phyloP scores from a whole-genome alignment of 768 basidiomycete genomes.

The Boletus reticuloceps region DNA sequence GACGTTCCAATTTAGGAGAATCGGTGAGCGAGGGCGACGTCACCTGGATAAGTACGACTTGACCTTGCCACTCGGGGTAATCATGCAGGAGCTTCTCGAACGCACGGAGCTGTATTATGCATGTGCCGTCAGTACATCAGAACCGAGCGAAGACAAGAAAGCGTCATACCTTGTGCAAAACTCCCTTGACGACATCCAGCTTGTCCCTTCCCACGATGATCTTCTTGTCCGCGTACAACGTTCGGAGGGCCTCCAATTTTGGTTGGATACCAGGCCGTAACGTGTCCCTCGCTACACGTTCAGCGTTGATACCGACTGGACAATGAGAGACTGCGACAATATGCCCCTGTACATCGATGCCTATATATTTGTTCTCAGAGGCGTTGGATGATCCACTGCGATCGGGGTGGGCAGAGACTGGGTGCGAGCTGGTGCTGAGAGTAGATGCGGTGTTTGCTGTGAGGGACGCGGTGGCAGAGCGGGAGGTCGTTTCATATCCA shows the following conservation, averaged over 20 bases:
- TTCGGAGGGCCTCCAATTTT: conserved; percentile 81
- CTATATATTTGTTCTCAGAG: conserved; percentile 25
- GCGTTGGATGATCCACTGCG: background rate
- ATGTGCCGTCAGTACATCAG: background rate
- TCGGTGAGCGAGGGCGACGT: conserved; percentile 92
- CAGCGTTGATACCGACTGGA: conserved; percentile 94
- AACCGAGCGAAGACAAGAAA: background rate
- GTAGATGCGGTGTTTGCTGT: conserved; percentile 8
- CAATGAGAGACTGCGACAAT: conserved; percentile 83
- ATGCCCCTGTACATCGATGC: conserved; percentile 86
- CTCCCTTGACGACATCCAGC: conserved; percentile 97
- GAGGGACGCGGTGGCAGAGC: background rate
- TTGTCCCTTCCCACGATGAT: conserved; percentile 98
- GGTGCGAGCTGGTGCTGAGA: background rate
- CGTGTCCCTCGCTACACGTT: conserved; percentile 81
- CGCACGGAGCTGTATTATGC: conserved; percentile 68
- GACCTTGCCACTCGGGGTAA: conserved; percentile 94
- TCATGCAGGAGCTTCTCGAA: conserved; percentile 92
- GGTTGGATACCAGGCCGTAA: conserved; percentile 81
- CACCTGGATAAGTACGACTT: conserved; percentile 78
- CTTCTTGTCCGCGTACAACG: conserved; percentile 94
- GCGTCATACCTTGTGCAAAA: conserved; percentile 79
- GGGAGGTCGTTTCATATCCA: conserved; percentile 77
- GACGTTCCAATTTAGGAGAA: conserved; percentile 88
- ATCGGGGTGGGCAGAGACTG: conserved; percentile 1